phyloP scores from a whole-genome alignment of 331 rosid genomes.

The Saraca asoca region DNA sequence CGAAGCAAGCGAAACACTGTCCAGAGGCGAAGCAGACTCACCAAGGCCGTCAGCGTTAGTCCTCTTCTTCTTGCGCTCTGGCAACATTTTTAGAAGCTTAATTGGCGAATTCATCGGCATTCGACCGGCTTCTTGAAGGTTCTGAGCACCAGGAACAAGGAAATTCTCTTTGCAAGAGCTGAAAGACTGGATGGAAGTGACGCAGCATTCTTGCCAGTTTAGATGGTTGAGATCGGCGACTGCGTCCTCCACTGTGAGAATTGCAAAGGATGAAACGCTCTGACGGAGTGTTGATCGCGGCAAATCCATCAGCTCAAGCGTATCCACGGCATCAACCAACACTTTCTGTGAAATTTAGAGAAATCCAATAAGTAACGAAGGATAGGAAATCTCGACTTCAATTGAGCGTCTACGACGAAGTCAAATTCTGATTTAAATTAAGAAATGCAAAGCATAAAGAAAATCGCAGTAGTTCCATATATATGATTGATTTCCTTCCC shows the following conservation, averaged over 20 bases:
- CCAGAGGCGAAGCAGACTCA: conserved; percentile 23
- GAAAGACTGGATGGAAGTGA: conserved; percentile 58
- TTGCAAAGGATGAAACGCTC: conserved; percentile 46
- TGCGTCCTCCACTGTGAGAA: conserved; percentile 48
- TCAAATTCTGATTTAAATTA: not conserved
- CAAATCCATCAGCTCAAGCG: conserved; percentile 54
- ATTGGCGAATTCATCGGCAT: not conserved
- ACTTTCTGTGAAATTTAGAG: conserved; percentile 45
- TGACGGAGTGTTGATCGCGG: conserved; percentile 66
- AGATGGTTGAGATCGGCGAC: conserved; percentile 58
- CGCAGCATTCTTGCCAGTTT: conserved; percentile 83
- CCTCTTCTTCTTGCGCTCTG: conserved; percentile 49
- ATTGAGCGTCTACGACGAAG: not conserved
- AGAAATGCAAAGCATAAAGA: not conserved
- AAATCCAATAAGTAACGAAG: not conserved
- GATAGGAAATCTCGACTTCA: not conserved
- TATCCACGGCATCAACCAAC: conserved; percentile 51
- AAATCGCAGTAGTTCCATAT: not conserved
- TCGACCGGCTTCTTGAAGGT: conserved; percentile 30
- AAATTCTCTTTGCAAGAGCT: conserved; percentile 32
- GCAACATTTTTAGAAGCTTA: conserved; percentile 28
- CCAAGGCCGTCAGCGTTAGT: conserved; percentile 1
- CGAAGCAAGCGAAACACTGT: conserved; percentile 49
- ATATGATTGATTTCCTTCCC: not conserved
- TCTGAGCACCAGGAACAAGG: conserved; percentile 10